Base-by-base conservation (phyloP, 2,329 filamentous ascomycete species). In the Furcasterigmium sp. region DNA sequence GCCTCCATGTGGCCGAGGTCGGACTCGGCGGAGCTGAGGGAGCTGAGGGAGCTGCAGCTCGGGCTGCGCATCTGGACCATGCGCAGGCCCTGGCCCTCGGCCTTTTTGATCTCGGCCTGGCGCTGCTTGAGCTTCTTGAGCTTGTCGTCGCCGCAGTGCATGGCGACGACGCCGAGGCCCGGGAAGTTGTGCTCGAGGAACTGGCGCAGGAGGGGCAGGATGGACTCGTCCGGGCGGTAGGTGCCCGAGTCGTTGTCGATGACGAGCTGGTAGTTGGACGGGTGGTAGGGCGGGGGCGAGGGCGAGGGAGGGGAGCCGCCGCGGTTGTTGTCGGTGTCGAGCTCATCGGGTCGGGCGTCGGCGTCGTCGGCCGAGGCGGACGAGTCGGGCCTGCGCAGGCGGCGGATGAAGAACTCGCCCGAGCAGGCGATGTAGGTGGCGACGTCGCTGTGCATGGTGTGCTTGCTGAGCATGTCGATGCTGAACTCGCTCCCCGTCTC, bases 161-260 rank as follows among this genome's bases (percentile, higher is more conserved):
- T 78, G 0, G 80, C 80, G 1, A 82, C 71, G 37, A 95, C 71
- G 41, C 85, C 80, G 1, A 97, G 67, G 1, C 87, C 89, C 0
- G 87, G 87, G 26, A 96, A 81, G 51, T 91, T 89, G 19, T 62
- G 63, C 25, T 82, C 68, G 3, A 97, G 65, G 57, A 89, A 95
- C 10, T 70, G 57, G 41, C 84, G 81, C 2, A 97, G 71, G 1
- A 82, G 60, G 0, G 87, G 86, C 2, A 97, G 75, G 9, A 87
- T 73, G 10, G 82, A 75, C 44, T 85, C 85, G 57, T 94, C 89
- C 0, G 91, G 91, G 1, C 91, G 80, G 62, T 97, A 97, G 0
- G 91, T 97, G 10, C 91, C 91, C 43, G 84, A 89, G 63, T 95
- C 91, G 56, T 97, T 97, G 69, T 97, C 91, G 57, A 97, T 96